Conservation (phyloP, 2,329 filamentous ascomycete genomes). For the Verticillium nubilum region DNA sequence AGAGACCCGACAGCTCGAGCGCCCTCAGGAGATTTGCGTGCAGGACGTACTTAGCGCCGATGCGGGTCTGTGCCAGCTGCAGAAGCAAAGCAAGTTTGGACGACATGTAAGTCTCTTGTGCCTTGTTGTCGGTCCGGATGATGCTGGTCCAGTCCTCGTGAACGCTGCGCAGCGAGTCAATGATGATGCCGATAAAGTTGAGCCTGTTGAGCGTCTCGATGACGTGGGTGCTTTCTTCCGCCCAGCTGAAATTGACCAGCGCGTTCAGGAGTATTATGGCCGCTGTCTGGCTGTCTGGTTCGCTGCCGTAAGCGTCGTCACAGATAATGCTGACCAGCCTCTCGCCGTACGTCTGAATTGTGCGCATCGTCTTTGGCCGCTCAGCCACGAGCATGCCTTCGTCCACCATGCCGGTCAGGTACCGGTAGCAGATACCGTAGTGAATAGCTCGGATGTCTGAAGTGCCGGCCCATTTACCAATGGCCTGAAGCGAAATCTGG, state of each 20-base stretch:
- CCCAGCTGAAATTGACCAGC: conserved; percentile 66
- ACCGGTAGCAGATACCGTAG: conserved; percentile 88
- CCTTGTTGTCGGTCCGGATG: conserved; percentile 35
- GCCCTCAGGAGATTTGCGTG: conserved; percentile 83
- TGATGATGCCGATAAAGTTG: conserved; percentile 85
- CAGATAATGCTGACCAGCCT: conserved; percentile 80
- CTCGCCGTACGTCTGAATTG: conserved; percentile 64
- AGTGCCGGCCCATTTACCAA: conserved; percentile 66
- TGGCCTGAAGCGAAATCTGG: conserved; percentile 75
- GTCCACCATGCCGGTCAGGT: conserved; percentile 65
- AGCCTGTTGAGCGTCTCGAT: conserved; percentile 75
- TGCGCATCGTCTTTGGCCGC: conserved; percentile 62
- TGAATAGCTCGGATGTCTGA: conserved; percentile 74
- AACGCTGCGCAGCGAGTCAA: conserved; percentile 79
- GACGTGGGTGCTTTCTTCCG: conserved; percentile 67
- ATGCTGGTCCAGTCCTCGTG: conserved; percentile 64
- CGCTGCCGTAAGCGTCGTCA: conserved; percentile 86
- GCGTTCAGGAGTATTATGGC: conserved; percentile 80
- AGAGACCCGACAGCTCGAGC: conserved; percentile 77
- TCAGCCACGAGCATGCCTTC: conserved; percentile 41
- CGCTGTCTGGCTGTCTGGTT: conserved; percentile 75
- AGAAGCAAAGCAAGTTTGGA: conserved; percentile 78
- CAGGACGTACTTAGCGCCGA: conserved; percentile 81
- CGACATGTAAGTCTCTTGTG: conserved; percentile 50
- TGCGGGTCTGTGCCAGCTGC: conserved; percentile 74